Evolutionary conservation across 352 stramenopile species (phyloP), one percentile per base, ranked within the genome.

Genomic region (Plasmopara viticola): DNA sequence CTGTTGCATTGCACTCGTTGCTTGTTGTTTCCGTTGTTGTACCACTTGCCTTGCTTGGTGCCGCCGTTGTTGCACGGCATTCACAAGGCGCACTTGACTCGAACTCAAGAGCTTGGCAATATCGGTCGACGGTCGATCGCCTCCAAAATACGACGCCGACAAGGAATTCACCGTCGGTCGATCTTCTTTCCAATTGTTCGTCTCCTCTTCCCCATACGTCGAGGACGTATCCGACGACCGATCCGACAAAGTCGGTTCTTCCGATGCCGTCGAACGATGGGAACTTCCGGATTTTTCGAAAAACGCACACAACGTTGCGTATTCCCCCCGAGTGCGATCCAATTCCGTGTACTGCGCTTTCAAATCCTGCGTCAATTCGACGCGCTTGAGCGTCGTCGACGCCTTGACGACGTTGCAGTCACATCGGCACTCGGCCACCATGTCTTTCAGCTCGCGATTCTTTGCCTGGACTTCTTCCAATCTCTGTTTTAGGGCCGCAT

Each of bases 341-440:
- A 88, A 56, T 29, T 77, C 64, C 51, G 82, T 69, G 48, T 65
- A 63, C 33, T 78, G 70, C 25, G 55, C 40, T 10, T 56, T 80
- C 46, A 88, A 61, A 48, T 80, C 72, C 34, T 84, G 78, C 51
- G 64, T 74, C 37, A 88, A 38, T 33, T 88, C 72, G 4, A 81
- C 62, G 46, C 76, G 64, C 40, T 75, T 74, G 6, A 86, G 50
- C 34, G 74, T 69, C 51, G 69, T 83, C 3, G 74, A 80, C 13
- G 74, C 74, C n/a, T 73, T 62, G 6, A 85, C 33, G 20, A 86
- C 71, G 10, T 86, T 65, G 33, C 72, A 63, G 30, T 86, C 69
- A 38, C 66, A 80, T 7, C 65, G 65, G 54, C 71, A 78, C 55
- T 88, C 78, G 9, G 66, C 64, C 55, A 86, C 74, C 29, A 80